phyloP scores from a whole-genome alignment of 2,329 filamentous ascomycete species.

The Grosmannia clavigera region DNA sequence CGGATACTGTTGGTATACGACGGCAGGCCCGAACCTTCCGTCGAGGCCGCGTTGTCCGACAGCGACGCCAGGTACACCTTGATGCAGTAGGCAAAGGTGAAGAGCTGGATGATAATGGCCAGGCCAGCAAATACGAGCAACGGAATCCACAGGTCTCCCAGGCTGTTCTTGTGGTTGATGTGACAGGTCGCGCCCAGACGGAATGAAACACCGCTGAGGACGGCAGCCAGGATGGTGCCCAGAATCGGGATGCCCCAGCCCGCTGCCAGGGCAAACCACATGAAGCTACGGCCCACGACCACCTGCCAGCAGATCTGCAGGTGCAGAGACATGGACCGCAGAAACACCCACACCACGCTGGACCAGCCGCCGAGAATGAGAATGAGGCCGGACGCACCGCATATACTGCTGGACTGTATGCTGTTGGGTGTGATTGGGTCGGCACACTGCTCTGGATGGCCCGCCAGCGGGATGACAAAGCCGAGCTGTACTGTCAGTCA shows the following conservation, averaged over 20 bases:
- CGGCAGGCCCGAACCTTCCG: constrained; percentile 59
- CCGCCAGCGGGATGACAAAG: constrained; percentile 77
- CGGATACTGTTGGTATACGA: constrained; percentile 65
- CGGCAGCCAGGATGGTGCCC: constrained; percentile 63
- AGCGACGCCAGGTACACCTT: constrained; percentile 86
- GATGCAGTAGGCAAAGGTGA: constrained; percentile 84
- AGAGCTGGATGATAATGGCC: constrained; percentile 68
- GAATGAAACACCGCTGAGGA: constrained; percentile 85
- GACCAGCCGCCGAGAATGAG: constrained; percentile 77
- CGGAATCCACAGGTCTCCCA: constrained; percentile 84
- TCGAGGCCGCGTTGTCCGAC: constrained; percentile 57
- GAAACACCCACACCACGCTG: constrained; percentile 80
- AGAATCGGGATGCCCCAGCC: constrained; percentile 78
- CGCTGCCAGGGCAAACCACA: constrained; percentile 66
- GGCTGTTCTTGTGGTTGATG: constrained; percentile 78
- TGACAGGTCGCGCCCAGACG: constrained; percentile 87
- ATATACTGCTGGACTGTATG: constrained; percentile 71
- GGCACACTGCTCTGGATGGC: constrained; percentile 68
- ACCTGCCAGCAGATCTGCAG: constrained; percentile 98
- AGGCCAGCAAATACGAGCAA: constrained; percentile 64
- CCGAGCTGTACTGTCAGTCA: constrained; percentile 47
- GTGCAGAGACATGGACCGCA: constrained; percentile 82
- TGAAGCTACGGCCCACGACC: constrained; percentile 76
- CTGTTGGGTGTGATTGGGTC: constrained; percentile 87
- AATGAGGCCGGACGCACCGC: constrained; percentile 78